Evolutionary conservation across 2,329 filamentous ascomycete genomes (phyloP), one percentile per base, ranked within the genome.

Genomic region (Epichloe amarillans): DNA sequence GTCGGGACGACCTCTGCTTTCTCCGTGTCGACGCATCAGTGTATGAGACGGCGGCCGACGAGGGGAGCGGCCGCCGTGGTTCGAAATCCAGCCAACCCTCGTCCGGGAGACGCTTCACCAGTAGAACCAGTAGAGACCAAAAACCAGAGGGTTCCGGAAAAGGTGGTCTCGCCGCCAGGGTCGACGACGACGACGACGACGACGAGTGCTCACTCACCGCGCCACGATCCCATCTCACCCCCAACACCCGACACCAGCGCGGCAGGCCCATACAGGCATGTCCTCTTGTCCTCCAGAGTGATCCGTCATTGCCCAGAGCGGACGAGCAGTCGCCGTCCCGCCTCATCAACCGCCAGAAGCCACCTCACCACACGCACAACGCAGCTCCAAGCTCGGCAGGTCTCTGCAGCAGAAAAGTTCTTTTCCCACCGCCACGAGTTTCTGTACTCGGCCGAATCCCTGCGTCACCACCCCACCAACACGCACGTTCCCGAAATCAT

Each of bases 401-500:
- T 67, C 11, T 55, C 55, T 38, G 53, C 58, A 19, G 64, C 64
- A 1, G 58, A 57, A 38, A 58, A 57, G 35, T 69, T 68, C 58
- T 68, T 69, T 56, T 53, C 54, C 39, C 54, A 61, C 3, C 50
- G 51, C 38, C 64, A 61, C 39, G 53, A 54, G 3, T 72, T 76
- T 55, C 68, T 80, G 55, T 78, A 77, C 66, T 73, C 73, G 15
- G 73, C 73, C 17, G 69, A 69, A 38, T 58, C 62, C 43, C 72
- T 78, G 54, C 68, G 72, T 49, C 61, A 75, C 58, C 69, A 80
- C 53, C 69, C 68, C 33, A 61, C 69, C 58, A 80, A 80, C 62
- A 70, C 70, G 23, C 68, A 69, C 54, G 65, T 73, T 4, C 78
- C 78, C 43, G 78, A 82, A 56, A 77, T 95, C 47, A 84, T 87